Evolutionary conservation across 495 filamentous ascomycete species (phyloP).

Genomic region (Haplographium delicatum): DNA sequence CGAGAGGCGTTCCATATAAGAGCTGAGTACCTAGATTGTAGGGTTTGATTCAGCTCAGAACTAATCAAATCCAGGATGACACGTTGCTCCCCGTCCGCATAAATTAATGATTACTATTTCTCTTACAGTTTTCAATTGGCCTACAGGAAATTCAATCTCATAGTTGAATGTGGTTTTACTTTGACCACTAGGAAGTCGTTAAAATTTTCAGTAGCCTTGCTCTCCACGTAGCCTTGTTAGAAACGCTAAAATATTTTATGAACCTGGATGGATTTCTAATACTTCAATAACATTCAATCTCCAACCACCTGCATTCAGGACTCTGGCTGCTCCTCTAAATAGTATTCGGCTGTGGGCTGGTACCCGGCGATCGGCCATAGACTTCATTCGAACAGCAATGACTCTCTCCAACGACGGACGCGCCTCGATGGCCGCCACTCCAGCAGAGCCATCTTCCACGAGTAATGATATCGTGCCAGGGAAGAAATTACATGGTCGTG

Average conservation of each 20-base stretch:
- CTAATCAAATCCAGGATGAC: no score
- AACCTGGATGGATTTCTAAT: background rate
- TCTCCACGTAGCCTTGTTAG: constrained; percentile 18
- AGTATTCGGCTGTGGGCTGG: constrained; percentile 23
- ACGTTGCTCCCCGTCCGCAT: no score
- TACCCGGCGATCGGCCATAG: constrained; percentile 18
- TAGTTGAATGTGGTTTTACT: no score
- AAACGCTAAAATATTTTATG: constrained; percentile 19
- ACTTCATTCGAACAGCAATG: constrained; percentile 11
- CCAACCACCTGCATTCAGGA: background rate
- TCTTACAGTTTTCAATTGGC: no score
- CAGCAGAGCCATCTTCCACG: background rate
- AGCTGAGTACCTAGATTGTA: no score
- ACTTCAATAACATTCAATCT: background rate
- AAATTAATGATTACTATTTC: no score
- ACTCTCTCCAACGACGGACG: constrained; percentile 10
- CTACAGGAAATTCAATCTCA: no score
- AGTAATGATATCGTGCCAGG: background rate
- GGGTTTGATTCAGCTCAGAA: no score
- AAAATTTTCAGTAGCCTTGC: constrained; percentile 3
- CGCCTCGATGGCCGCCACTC: constrained; percentile 10
- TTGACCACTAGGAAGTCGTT: no score
- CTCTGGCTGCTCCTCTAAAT: constrained; percentile 14
- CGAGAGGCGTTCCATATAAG: no score
- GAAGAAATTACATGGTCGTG: constrained; percentile 70